Evolutionary conservation across 306 rosid genomes (phyloP).

Genomic region (Quercus cerris): DNA sequence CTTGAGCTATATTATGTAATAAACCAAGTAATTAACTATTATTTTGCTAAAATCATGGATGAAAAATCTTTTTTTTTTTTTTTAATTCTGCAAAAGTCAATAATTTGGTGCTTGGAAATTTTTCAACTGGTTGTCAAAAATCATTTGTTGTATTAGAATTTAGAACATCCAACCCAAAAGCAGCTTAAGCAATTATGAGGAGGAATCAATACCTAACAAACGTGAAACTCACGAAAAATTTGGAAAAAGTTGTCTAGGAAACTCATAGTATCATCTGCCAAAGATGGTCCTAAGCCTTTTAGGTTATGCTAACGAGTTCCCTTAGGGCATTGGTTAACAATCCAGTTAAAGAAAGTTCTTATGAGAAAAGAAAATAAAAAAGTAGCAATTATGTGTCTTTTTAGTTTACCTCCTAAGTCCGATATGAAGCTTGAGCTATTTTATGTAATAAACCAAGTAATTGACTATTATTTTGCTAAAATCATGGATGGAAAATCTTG

Average conservation of each 20-base stretch:
- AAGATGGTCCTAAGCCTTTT: neutral
- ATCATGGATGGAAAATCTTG: neutral
- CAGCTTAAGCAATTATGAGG: no score
- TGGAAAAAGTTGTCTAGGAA: neutral
- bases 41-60: neutral
- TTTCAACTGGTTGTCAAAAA: neutral
- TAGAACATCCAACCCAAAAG: no score
- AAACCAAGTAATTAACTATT: neutral
- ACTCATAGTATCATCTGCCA: neutral
- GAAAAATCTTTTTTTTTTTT: neutral
- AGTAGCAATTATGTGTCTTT: neutral
- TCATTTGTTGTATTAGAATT: neutral
- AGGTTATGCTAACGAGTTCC: accelerated
- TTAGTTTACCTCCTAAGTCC: neutral
- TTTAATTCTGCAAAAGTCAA: neutral
- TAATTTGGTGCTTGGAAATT: neutral
- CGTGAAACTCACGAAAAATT: no score
- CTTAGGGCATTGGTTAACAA: no score
- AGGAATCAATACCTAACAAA: no score
- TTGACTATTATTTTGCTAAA: neutral
- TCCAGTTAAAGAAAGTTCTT: no score
- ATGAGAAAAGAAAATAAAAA: no score
- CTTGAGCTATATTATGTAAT: neutral
- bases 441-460: neutral
- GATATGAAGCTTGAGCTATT: neutral